Conservation (phyloP, 2,329 filamentous ascomycete species). For the Cadophora sp. region DNA sequence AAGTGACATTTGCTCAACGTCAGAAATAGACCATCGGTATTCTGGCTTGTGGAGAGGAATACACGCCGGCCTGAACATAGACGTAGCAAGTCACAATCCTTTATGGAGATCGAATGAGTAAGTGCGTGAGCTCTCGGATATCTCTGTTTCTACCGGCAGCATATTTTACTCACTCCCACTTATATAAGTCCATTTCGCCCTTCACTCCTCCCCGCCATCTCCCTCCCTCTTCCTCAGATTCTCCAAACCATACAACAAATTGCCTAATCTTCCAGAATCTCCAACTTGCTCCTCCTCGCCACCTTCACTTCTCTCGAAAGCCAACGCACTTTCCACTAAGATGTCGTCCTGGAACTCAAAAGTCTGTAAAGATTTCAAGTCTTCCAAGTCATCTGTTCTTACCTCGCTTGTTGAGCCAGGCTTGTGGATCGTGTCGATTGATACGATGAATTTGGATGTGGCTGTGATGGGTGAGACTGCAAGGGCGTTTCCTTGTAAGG, state of each 20-base stretch:
- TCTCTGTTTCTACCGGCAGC: background rate
- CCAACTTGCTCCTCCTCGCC: constrained; percentile 8
- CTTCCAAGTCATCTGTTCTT: constrained; percentile 21
- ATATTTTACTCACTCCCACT: background rate
- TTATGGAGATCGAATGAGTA: too few species aligned
- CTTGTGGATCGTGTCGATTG: constrained; percentile 60
- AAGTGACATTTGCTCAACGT: too few species aligned
- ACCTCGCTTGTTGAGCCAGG: constrained; percentile 54
- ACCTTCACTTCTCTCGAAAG: constrained; percentile 1
- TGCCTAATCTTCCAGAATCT: constrained; percentile 45
- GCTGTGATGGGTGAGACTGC: constrained; percentile 30
- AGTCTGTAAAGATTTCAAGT: constrained; percentile 23
- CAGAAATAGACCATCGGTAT: too few species aligned
- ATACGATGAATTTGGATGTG: constrained; percentile 48
- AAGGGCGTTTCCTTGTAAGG: constrained; percentile 67
- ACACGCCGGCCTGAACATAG: too few species aligned
- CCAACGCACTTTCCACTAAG: constrained; percentile 14
- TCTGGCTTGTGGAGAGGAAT: too few species aligned
- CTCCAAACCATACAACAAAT: constrained; percentile 47
- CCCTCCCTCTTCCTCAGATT: constrained; percentile 45
- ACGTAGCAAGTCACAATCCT: too few species aligned
- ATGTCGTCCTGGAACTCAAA: constrained; percentile 27
- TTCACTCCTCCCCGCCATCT: constrained; percentile 33
- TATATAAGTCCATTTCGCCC: background rate
- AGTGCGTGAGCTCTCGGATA: too few species aligned